A percentile compares a stretch with the other conserved stretches of the same genome.
Evolutionary conservation across 2,329 filamentous ascomycete genomes (phyloP).

Genomic region (Tolypocladium sp.): DNA sequence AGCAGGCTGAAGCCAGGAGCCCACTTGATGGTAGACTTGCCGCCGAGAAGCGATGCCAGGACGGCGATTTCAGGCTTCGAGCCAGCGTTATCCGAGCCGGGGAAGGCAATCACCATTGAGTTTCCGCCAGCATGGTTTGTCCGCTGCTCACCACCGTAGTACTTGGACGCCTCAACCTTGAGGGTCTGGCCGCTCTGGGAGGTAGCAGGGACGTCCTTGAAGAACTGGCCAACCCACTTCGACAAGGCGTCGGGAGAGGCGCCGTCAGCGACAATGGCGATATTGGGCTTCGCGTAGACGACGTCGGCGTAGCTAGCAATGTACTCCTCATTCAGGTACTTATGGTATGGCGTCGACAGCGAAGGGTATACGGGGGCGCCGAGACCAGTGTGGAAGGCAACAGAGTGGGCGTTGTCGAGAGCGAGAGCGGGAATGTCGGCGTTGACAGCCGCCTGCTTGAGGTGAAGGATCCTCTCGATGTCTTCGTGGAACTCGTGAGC

Average conservation of each 20-base stretch:
- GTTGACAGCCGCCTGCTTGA: conserved; percentile 67
- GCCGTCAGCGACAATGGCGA: conserved; percentile 86
- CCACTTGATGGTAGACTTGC: conserved; percentile 91
- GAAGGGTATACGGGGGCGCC: conserved; percentile 69
- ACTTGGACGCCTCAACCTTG: conserved; percentile 62
- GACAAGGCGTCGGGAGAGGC: conserved; percentile 65
- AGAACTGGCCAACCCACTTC: conserved; percentile 93
- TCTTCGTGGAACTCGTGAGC: conserved; percentile 89
- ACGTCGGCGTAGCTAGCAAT: conserved; percentile 67
- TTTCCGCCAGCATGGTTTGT: conserved; percentile 70
- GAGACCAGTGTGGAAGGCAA: conserved; percentile 91
- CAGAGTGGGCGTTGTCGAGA: conserved; percentile 73
- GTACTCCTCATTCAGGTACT: conserved; percentile 70
- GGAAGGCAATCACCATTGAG: conserved; percentile 84
- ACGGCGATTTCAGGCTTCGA: conserved; percentile 89
- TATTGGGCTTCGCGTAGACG: conserved; percentile 82
- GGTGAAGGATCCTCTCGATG: conserved; percentile 64
- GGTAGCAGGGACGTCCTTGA: conserved; percentile 57
- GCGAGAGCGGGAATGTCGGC: conserved; percentile 58
- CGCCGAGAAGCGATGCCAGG: conserved; percentile 81
- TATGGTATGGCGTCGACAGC: conserved; percentile 60
- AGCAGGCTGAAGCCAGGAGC: conserved; percentile 85
- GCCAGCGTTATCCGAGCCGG: conserved; percentile 69
- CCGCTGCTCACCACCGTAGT: conserved; percentile 92
- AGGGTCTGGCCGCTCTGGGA: conserved; percentile 42